Evolutionary conservation across 805 yeast genomes (phyloP).

Genomic region (Yamadazyma akitaensis): DNA sequence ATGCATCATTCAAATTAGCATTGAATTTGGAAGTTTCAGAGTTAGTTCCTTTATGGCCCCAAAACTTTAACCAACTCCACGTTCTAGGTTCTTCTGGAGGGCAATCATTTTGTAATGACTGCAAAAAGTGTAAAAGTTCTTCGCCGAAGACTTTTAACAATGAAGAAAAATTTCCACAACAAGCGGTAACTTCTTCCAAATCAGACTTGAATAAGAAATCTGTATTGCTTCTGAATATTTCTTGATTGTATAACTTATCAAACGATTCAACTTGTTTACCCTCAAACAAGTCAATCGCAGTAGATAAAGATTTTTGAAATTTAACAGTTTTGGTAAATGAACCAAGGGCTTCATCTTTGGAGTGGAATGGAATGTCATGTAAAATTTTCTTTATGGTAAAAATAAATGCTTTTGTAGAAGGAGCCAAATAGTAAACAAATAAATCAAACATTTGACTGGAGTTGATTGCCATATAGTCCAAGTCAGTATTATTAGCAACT

Average conservation of each 20-base stretch:
- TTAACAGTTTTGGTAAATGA: slow-evolving; percentile 39
- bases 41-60: slow-evolving; percentile 28
- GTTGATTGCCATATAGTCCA: slow-evolving; percentile 21
- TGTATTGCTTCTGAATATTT: slow-evolving; percentile 39
- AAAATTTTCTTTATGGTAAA: slow-evolving; percentile 62
- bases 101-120: slow-evolving; percentile 34
- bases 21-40: slow-evolving; percentile 6
- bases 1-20: slow-evolving; percentile 32
- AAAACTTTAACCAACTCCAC: slow-evolving; percentile 54
- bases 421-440: slow-evolving; percentile 67
- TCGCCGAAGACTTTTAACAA: slow-evolving; percentile 59
- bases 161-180: slow-evolving; percentile 76
- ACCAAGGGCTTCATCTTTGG: slow-evolving; percentile 19
- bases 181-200: slow-evolving; percentile 79
- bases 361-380: slow-evolving; percentile 55
- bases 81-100: slow-evolving; percentile 21
- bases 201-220: slow-evolving; percentile 46
- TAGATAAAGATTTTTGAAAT: slow-evolving; percentile 43
- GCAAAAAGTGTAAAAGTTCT: slow-evolving; percentile 51
- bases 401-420: slow-evolving; percentile 65
- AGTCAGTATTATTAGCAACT: slow-evolving; percentile 14
- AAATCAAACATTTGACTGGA: slow-evolving; percentile 55
- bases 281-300: slow-evolving; percentile 56
- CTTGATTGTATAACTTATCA: slow-evolving; percentile 53
- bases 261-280: slow-evolving; percentile 57